Evolutionary conservation across 306 rosid species (phyloP).

Genomic region (Arachis hypogaea): DNA sequence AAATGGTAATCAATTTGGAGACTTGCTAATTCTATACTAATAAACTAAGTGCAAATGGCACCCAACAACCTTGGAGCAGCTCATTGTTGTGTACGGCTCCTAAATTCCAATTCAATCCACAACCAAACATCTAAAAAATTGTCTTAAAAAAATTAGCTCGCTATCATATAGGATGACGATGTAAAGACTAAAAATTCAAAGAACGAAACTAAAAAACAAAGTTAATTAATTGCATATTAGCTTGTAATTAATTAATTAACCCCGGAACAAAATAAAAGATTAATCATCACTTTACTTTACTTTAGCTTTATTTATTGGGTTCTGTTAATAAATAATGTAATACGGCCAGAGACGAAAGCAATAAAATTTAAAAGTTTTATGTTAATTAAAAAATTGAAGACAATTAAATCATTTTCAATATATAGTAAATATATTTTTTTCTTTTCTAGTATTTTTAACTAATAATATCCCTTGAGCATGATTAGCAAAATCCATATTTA

Average conservation of each 20-base stretch:
- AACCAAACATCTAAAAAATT: not conserved
- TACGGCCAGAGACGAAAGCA: no score
- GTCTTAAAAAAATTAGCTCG: not conserved
- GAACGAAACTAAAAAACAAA: not conserved
- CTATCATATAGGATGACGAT: slow-evolving; percentile 46
- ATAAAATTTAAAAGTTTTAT: no score
- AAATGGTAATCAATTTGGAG: no score
- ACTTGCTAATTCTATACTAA: no score
- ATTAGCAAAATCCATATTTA: no score
- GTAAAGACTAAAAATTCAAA: slow-evolving; percentile 27
- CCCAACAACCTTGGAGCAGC: slow-evolving; percentile 39
- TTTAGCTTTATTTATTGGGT: slow-evolving; percentile 1
- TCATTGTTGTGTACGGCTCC: slow-evolving; percentile 23
- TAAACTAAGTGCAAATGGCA: no score
- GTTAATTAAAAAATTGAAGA: no score
- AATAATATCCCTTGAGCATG: no score
- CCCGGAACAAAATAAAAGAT: not conserved
- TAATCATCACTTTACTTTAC: not conserved
- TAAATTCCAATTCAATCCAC: slow-evolving; percentile 9
- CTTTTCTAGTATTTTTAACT: no score
- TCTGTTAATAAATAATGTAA: no score
- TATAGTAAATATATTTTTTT: no score
- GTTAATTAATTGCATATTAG: not conserved
- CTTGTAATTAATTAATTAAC: not conserved
- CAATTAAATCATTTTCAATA: no score